Base-by-base conservation (phyloP, 208 protist genomes). In the Sergeia podlipaevii region DNA sequence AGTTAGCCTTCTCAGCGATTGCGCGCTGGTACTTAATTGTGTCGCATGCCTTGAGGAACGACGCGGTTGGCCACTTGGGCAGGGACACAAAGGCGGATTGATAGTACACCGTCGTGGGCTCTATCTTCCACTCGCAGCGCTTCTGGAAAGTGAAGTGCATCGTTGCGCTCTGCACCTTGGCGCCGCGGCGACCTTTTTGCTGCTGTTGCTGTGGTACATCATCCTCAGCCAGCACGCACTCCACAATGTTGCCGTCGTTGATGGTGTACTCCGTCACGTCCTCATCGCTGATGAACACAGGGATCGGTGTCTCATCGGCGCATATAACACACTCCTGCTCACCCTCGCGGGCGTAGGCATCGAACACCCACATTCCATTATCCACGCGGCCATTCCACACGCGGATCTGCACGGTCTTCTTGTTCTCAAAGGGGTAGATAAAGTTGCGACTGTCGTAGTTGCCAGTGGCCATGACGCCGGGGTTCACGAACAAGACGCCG, bases 181-280 rank as follows among this genome's bases (percentile, higher is more conserved):
- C 37, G 7, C 20, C 5, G 65, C 33, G 3, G 60, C 24, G 38
- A 29, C 63, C 56, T 78, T 76, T 23, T 71, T 65, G n/a, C 45
- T 34, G 20, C 50, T 57, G 41, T 69, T 74, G 20, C 53, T 61
- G 39, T 71, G 68, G 30, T 44, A 24, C 24, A 32, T 53, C 29
- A 66, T 64, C n/a, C n/a, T n/a, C n/a, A 54, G 26, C 13, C 23
- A 69, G 69, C n/a, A 73, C 50, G 57, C 86, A 93, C 47, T 88
- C 82, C 20, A 94, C 46, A 58, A 94, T 91, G 63, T 94, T 80
- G 57, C 86, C 86, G 45, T 94, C 82, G 65, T 94, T 91, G 53
- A 94, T 81, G n/a, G 64, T 57, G 51, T 76, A 53, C 5, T 50
- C 43, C 13, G 69, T 60, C 1, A 94, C 86, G 15, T 80, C 71